Evolutionary conservation across 163 green algal species (phyloP), one percentile per base, ranked within the genome.

Genomic region (Scenedesmus sp.): DNA sequence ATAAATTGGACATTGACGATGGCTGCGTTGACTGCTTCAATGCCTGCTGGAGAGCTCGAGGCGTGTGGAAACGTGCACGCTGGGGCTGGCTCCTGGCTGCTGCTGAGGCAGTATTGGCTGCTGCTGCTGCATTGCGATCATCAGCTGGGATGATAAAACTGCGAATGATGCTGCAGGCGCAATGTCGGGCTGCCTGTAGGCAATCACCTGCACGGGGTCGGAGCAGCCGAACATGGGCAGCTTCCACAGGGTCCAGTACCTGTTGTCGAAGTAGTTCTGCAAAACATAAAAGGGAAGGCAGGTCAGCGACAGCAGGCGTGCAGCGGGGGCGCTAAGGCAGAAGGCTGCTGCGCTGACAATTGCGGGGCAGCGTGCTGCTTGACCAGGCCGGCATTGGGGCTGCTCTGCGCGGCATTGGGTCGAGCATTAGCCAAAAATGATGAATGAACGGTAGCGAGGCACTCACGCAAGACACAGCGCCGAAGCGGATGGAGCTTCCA

Each of bases 161-260:
- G 34, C 9, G 54, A 64, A 13, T 34, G 16, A 16, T 76, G 66
- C 18, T 76, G 16, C 66, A 18, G 26, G 66, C 62, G 56, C 57
- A 62, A n/a, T 56, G 57, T 70, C 15, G 59, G 60, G 84, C 26
- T 56, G 84, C 84, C 20, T 12, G 13, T 18, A 34, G 84, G 74
- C 87, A 87, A 86, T 76, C 13, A 88, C 84, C 94, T 97, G 92
- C 87, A 94, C 90, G 83, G 97, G 86, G 97, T 99, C 95, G 88
- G 93, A 97, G 98, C 98, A 99, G 95, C 98, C 98, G 97, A 99
- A 99, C 97, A 99, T 99, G 95, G 98, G 98, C 95, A 99, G 97
- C 97, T 99, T 99, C 95, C 96, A 99, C 97, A 99, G 98, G 16
- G 97, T 98, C 97, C 97, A 99, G 97, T 99, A 99, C 84, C 97